phyloP scores from a whole-genome alignment of 176 grass and related monocot species.

The Bothriochloa decipiens region DNA sequence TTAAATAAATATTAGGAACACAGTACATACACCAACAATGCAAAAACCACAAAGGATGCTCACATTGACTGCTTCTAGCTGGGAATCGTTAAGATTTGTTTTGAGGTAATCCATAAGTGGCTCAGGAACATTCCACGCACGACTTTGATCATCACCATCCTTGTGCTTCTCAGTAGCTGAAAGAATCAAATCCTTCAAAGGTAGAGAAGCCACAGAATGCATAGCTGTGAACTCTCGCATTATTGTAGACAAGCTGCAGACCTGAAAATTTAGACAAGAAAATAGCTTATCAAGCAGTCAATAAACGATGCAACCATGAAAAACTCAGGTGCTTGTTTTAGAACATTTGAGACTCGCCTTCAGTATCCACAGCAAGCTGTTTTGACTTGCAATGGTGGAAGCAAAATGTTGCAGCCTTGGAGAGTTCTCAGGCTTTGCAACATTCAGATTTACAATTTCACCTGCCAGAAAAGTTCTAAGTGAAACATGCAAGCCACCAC shows the following conservation, averaged over 20 bases:
- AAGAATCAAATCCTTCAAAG: slow-evolving; percentile 95
- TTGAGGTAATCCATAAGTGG: slow-evolving; percentile 86
- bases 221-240: slow-evolving; percentile 79
- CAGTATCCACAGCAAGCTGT: slow-evolving; percentile 68
- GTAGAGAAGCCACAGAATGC: slow-evolving; percentile 79
- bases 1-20: background rate
- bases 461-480: slow-evolving; percentile 74
- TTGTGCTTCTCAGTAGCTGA: slow-evolving; percentile 69
- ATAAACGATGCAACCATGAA: slow-evolving; percentile 30
- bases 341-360: slow-evolving; percentile 55
- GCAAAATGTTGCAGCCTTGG: slow-evolving; percentile 64
- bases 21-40: background rate
- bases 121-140: slow-evolving; percentile 80
- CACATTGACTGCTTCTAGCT: slow-evolving; percentile 92
- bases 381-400: slow-evolving; percentile 50
- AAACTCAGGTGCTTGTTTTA: background rate
- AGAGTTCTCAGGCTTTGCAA: slow-evolving; percentile 58
- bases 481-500: slow-evolving; percentile 62
- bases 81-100: slow-evolving; percentile 87
- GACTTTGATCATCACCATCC: slow-evolving; percentile 53
- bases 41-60: slow-evolving; percentile 39
- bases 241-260: slow-evolving; percentile 97
- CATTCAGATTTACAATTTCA: slow-evolving; percentile 65
- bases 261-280: slow-evolving; percentile 57
- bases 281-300: slow-evolving; percentile 21